Base-by-base conservation (phyloP, 495 filamentous ascomycete genomes). In the Wilcoxina mikolae region DNA sequence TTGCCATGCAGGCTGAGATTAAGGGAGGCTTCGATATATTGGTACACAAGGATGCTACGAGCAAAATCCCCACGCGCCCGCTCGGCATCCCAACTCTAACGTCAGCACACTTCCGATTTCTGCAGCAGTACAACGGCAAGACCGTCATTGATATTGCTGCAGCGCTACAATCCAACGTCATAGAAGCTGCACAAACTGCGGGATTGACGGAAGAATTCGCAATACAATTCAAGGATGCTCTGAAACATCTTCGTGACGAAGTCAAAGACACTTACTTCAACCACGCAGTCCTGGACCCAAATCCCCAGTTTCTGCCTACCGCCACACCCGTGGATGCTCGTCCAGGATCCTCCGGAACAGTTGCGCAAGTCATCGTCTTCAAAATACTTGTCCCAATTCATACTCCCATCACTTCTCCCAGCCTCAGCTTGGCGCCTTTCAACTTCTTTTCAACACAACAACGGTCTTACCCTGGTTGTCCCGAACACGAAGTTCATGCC, bases 1-100 rank as follows among this genome's bases (percentile, higher is more conserved):
- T 90, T 57, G 78, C 81, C 4, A 72, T 90, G 54, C 78, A 83
- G 23, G 78, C 85, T 2, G 74, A 78, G 4, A 68, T 83, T 3
- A 70, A 68, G 17, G 74, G 76, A 56, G 80, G 79, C 20, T 88
- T 86, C 58, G 84, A 93, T 56, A 70, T 95, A 41, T 71, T 91
- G 29, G 83, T 85, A 24, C 75, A 39, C 9, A 9, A 49, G 20
- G 25, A 25, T 12, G 46, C 22, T n/a, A 28, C 46, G 27, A 49
- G 28, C 29, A 35, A 39, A 39, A 12, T 38, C 15, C 49, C 49
- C 3, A 39, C 11, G 20, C 49, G 24, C 15, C 25, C 33, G 9
- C 49, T 52, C 20, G 33, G 28, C 15, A 52, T 52, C 3, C 17
- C 9, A 2, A 23, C 29, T 5, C 15, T 52, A 11, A 52, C 28